phyloP scores from a whole-genome alignment of 2,329 filamentous ascomycete genomes.

The Aspergillus sp. region DNA sequence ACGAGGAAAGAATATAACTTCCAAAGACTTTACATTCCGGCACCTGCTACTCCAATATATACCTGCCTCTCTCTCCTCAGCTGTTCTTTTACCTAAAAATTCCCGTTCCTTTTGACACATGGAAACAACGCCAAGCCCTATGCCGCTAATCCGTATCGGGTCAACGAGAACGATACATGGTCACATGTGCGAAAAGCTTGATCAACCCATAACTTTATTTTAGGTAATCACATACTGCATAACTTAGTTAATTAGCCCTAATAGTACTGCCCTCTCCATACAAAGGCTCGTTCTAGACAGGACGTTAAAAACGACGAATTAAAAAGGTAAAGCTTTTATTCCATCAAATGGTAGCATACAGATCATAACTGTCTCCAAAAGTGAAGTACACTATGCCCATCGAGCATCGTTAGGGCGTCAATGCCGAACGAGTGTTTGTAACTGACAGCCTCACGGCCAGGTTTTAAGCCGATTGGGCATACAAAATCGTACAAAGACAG shows the following conservation, averaged over 20 bases:
- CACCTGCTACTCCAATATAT: not conserved
- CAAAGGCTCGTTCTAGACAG: too few species aligned
- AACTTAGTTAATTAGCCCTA: not conserved
- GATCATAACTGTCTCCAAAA: constrained; percentile 15
- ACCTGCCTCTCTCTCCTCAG: not conserved
- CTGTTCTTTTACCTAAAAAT: not conserved
- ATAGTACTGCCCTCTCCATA: not conserved
- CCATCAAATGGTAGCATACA: constrained; percentile 20
- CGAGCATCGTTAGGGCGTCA: not conserved
- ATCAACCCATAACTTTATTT: not conserved
- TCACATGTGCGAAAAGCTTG: not conserved
- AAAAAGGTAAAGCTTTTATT: constrained; percentile 9
- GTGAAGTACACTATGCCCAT: constrained; percentile 6
- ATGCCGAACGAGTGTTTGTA: not conserved
- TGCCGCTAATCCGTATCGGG: not conserved
- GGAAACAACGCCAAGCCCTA: too few species aligned
- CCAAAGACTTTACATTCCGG: too few species aligned
- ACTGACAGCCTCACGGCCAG: not conserved
- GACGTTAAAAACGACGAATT: too few species aligned
- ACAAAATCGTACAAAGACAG: not conserved
- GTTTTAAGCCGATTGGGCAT: not conserved
- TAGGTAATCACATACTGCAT: not conserved
- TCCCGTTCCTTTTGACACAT: too few species aligned
- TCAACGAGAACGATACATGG: not conserved
- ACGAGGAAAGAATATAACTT: not conserved